These are phyloP conservation scores for Boletus sp. DNA, from an alignment of 1,284 basidiomycete species.

Conservation along the genomic window DNA sequence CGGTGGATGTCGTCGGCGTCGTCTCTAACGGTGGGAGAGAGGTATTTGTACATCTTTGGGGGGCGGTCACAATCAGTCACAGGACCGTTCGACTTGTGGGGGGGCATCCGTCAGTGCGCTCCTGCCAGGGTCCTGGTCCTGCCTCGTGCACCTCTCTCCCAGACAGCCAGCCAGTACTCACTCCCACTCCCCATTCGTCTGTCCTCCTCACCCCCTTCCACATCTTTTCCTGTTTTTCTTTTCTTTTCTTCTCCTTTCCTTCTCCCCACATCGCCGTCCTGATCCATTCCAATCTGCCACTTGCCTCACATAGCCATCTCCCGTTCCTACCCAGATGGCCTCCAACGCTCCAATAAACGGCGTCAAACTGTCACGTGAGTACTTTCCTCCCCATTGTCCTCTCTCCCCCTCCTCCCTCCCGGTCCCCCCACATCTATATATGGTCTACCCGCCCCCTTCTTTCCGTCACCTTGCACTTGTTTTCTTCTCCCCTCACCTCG, in stretches of 20 bases:
- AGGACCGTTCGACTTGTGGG: conserved; percentile 24
- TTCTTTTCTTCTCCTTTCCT: neutral
- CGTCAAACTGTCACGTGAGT: conserved; percentile 86
- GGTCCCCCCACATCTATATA: conserved; percentile 30
- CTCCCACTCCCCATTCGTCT: neutral
- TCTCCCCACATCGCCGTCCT: conserved; percentile 15
- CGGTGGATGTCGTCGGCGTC: neutral
- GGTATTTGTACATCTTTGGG: conserved; percentile 36
- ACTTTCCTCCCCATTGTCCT: conserved; percentile 18
- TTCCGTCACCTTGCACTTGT: conserved; percentile 23
- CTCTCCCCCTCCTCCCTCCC: conserved; percentile 18
- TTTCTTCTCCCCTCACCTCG: conserved; percentile 9
- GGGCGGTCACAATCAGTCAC: conserved; percentile 30
- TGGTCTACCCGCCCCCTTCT: conserved; percentile 28
- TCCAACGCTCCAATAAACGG: conserved; percentile 84
- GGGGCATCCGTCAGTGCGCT: conserved; percentile 25
- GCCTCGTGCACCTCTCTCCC: conserved; percentile 16
- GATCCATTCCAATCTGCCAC: conserved; percentile 16
- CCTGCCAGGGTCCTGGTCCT: conserved; percentile 28
- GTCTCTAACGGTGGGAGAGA: conserved; percentile 2
- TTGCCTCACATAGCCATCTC: neutral
- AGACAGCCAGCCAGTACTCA: conserved; percentile 1
- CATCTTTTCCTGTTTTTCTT: neutral
- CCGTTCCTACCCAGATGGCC: conserved; percentile 46
- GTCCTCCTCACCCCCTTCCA: neutral